phyloP scores from a whole-genome alignment of 2,329 filamentous ascomycete genomes.

The Teratosphaeria pseudoeucalypti region DNA sequence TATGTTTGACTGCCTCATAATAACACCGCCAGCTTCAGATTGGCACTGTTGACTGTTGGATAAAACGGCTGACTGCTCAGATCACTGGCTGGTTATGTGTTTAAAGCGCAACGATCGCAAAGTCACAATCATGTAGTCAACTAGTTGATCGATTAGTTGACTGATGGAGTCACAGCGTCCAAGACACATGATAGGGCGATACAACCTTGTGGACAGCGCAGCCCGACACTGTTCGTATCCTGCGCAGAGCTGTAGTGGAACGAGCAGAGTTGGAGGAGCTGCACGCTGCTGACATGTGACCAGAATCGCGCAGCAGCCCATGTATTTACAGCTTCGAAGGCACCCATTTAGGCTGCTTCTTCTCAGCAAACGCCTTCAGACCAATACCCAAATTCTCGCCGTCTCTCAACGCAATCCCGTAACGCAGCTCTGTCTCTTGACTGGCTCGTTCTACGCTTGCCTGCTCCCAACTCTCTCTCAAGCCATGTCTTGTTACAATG shows the following conservation, averaged over 20 bases:
- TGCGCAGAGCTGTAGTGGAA: not conserved
- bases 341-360: constrained; percentile 57
- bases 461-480: constrained; percentile 64
- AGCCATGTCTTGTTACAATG: constrained; percentile 60
- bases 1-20: no score
- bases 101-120: no score
- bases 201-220: not conserved
- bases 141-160: no score
- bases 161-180: no score
- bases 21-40: no score
- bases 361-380: constrained; percentile 65
- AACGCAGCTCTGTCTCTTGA: constrained; percentile 44
- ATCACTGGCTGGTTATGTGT: no score
- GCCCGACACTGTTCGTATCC: not conserved
- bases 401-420: constrained; percentile 50
- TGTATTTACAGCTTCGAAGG: constrained; percentile 27
- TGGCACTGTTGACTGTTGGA: no score
- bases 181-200: not conserved
- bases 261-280: not conserved
- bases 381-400: constrained; percentile 69
- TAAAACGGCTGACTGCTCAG: no score
- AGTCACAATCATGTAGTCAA: not conserved
- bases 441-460: constrained; percentile 55
- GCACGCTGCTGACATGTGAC: not conserved
- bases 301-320: not conserved